Evolutionary conservation across 139 green algal species (phyloP), one percentile per base, ranked within the genome.

Genomic region (Micromonas commoda): DNA sequence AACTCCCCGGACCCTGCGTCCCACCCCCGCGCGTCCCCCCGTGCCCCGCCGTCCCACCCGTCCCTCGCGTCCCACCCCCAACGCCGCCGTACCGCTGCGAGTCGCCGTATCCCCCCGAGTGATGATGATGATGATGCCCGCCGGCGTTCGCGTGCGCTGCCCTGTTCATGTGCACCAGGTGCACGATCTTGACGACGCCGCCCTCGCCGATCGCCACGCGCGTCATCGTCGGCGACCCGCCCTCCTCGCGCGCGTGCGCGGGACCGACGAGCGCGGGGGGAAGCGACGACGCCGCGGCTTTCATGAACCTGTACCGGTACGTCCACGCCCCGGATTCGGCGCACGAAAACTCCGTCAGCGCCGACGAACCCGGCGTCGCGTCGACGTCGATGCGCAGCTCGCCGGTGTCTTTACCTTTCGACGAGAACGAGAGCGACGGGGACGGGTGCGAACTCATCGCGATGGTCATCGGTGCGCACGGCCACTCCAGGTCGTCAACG

Each of bases 401-500:
- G 6, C 68, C 68, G 6, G 61, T 75, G 0, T 75, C 68, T 3
- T n/a, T 6, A 35, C 37, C 37, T 29, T 29, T 13, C 37, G 68
- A 23, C 35, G 23, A 33, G 33, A 75, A 75, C 33, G 21, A 13
- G 1, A 75, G 45, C 9, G 16, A n/a, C n/a, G n/a, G 9, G 45
- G 9, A 34, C 68, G 68, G 26, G 26, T 63, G 21, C 5, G 19
- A 29, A 13, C 19, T 34, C 26, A 61, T 32, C 24, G 34, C 38
- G 21, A 75, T 63, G 5, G 31, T 1, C 68, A 75, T 39, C 21
- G 52, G 24, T 1, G 26, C 37, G 1, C 20, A n/a, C 37, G 68
- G 37, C 68, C 68, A 75, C 37, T 75, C 68, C 29, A 75, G 53
- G 61, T 75, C 68, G 37, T 75, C 68, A 13, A 75, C 38, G 35